Evolutionary conservation across 257 asterid species (phyloP).

Genomic region (Solanum etuberosum): DNA sequence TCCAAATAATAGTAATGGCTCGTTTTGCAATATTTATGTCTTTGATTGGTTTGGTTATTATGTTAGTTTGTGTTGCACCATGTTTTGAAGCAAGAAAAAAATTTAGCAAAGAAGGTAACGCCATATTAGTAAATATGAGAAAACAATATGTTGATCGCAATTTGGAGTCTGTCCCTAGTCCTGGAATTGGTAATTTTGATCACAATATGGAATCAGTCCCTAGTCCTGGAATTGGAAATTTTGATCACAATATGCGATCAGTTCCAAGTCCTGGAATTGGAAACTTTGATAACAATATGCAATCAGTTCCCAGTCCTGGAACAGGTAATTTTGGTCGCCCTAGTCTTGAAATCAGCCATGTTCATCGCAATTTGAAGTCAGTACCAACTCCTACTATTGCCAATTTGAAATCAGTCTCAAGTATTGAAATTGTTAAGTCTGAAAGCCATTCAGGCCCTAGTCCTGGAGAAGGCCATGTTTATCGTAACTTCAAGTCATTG

Average conservation of each 20-base stretch:
- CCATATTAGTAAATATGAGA: too few relatives aligned
- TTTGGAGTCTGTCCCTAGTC: conserved; percentile 5
- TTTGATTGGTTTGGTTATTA: background rate
- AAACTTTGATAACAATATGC: background rate
- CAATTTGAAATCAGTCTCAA: background rate
- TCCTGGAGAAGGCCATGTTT: background rate
- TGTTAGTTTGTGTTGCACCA: background rate
- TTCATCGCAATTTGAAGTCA: background rate
- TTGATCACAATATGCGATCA: background rate
- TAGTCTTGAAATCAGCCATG: background rate
- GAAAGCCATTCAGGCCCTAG: background rate
- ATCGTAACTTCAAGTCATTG: too few relatives aligned
- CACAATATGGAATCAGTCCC: background rate
- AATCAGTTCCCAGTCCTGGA: conserved; percentile 1
- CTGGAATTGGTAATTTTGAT: background rate
- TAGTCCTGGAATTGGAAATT: background rate
- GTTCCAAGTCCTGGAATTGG: conserved; percentile 1
- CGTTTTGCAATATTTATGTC: background rate
- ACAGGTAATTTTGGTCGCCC: background rate
- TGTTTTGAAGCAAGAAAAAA: background rate
- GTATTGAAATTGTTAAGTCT: background rate
- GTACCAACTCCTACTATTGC: too few relatives aligned
- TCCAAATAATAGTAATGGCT: background rate
- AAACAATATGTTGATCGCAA: background rate
- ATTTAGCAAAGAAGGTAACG: background rate